Evolutionary conservation across 1,139 yeast genomes (phyloP).

Genomic region (Geotrichum europaeum): DNA sequence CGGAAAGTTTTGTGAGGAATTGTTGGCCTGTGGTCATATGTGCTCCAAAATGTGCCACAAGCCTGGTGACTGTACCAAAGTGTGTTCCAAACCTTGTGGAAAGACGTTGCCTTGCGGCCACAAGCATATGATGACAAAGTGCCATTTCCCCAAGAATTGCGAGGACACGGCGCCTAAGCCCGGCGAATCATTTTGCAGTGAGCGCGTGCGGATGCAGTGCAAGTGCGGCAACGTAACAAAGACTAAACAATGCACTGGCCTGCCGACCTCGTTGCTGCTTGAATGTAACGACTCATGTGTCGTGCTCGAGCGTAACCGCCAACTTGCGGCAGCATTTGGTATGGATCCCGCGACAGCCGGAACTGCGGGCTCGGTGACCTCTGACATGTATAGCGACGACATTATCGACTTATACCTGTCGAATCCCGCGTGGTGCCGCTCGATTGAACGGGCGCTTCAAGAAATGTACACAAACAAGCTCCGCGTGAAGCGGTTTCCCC

Average conservation of each 20-base stretch:
- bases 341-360: conserved; percentile 14
- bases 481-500: conserved; percentile 54
- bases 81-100: conserved; percentile 47
- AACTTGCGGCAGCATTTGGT: conserved; percentile 53
- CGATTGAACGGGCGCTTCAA: conserved; percentile 39
- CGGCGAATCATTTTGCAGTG: conserved; percentile 8
- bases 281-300: conserved; percentile 65
- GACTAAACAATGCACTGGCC: conserved; percentile 12
- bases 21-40: conserved; percentile 61
- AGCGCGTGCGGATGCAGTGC: conserved; percentile 13
- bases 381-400: conserved; percentile 27
- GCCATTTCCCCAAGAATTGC: conserved; percentile 60
- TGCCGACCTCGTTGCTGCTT: conserved; percentile 8
- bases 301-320: conserved; percentile 51
- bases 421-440: conserved; percentile 32
- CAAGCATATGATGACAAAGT: conserved; percentile 46
- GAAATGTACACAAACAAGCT: conserved; percentile 40
- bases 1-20: conserved; percentile 56
- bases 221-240: conserved; percentile 17
- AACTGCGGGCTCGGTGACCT: not conserved
- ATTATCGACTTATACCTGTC: conserved; percentile 28
- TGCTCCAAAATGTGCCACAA: conserved; percentile 60
- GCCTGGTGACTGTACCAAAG: conserved; percentile 34
- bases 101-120: conserved; percentile 64
- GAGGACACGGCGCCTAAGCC: conserved; percentile 18